A percentile compares a stretch with the other conserved stretches of the same genome.
Evolutionary conservation across 2,329 filamentous ascomycete genomes (phyloP).

Genomic region (Exophiala sp.): DNA sequence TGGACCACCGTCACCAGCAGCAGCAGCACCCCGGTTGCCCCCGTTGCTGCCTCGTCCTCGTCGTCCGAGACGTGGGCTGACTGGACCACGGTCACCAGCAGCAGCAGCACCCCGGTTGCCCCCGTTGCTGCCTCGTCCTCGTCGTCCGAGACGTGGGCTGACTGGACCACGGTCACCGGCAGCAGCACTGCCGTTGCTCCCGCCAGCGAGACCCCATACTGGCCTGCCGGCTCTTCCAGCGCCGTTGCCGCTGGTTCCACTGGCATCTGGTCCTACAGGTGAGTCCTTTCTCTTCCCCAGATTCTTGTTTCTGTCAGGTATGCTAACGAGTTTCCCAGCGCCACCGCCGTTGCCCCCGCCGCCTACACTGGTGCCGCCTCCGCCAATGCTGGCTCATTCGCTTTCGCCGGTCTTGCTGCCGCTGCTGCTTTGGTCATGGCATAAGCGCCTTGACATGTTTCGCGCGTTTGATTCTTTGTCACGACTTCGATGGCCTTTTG

Average conservation of each 20-base stretch:
- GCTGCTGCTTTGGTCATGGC: constrained; percentile 31
- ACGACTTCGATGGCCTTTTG: constrained; percentile 24
- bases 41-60: not conserved
- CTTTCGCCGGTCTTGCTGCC: constrained; percentile 31
- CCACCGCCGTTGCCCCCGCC: constrained; percentile 15
- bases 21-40: constrained; percentile 9
- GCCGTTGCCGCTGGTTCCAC: constrained; percentile 13
- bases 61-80: constrained; percentile 5
- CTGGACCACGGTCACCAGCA: constrained; percentile 8
- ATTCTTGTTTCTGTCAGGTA: not conserved
- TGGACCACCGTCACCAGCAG: constrained; percentile 13
- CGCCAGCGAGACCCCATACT: constrained; percentile 3
- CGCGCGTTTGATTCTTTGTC: constrained; percentile 16
- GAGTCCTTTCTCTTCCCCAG: constrained; percentile 13
- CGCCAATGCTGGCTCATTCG: constrained; percentile 30
- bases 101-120: not conserved
- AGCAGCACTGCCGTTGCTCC: constrained; percentile 11
- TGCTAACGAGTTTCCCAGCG: constrained; percentile 17
- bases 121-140: not conserved
- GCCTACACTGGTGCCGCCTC: constrained; percentile 32
- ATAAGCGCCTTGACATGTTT: constrained; percentile 25
- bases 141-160: not conserved
- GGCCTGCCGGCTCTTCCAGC: constrained; percentile 6
- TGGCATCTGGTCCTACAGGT: constrained; percentile 22
- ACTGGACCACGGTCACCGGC: constrained; percentile 12